Evolutionary conservation across 257 asterid species (phyloP), one percentile per base, ranked within the genome.

Genomic region (Rehmannia glutinosa): DNA sequence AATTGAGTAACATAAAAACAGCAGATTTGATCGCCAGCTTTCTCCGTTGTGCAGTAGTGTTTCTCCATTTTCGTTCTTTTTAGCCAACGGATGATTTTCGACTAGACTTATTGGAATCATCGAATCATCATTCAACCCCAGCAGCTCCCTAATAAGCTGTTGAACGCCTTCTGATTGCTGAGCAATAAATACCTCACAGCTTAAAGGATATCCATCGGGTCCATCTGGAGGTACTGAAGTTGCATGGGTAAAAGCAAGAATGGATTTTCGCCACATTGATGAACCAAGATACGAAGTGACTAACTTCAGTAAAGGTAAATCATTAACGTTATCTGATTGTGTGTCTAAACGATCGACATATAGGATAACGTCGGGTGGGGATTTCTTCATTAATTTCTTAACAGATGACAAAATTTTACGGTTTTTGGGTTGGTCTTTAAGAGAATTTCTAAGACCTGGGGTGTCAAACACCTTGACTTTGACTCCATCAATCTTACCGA

Each of bases 281-380:
- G 96, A 69, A 28, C 97, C 96, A 33, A 92, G 97, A 67, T 43
- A 77, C 38, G 75, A 73, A 10, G 87, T 73, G 73, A 89, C 28
- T 5, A 68, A 75, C 53, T 76, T 87, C 73, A 89, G 21, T 16
- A 91, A 30, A 43, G 87, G 83, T 66, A 91, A 60, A 79, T 89
- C 97, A 54, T 74, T 47, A 32, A 77, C 78, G 62, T 77, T 72
- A 64, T 74, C 46, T 12, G 61, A 65, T 58, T 54, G 83, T 35
- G 74, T 51, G 72, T 89, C 98, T 19, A 92, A 46, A 27, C 97
- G 96, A 71, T 92, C 97, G 6, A 92, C 79, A 32, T 89, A 92
- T 11, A 89, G 82, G 77, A 89, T 63, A 35, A 87, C 81, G 83
- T 92, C 98, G 0, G 97, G 97, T 33, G 88, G 81, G 68, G 52